Base-by-base conservation (phyloP, 2,329 filamentous ascomycete species). In the Colletotrichum sp. region DNA sequence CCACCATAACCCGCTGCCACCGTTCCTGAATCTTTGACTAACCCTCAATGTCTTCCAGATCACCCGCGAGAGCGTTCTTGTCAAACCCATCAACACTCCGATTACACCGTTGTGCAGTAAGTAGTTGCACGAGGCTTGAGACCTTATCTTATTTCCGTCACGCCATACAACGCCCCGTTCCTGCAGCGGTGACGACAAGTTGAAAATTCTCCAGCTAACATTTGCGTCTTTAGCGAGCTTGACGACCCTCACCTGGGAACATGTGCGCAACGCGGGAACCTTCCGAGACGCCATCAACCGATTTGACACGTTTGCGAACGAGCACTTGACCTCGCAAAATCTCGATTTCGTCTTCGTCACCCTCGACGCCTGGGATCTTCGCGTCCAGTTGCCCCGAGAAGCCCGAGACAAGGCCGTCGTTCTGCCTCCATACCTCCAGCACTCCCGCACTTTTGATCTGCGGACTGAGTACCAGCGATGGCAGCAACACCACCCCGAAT, bases 51-150 rank as follows among this genome's bases (percentile, higher is more conserved):
- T 52, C 63, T 67, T 80, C 78, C 85, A 99, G 97, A 90, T 99
- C 81, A 94, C 98, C 86, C 95, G 96, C 81, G 96, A 99, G 87
- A 98, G 95, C 83, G 95, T 98, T 70, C 94, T 99, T 59, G 97
- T 99, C 82, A 99, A 99, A 88, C 97, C 97, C 6, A 94, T 98
- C 88, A 99, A 99, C 88, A 99, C 97, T 62, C 97, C 97, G 72
- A 99, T 99, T 84, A 99, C 97, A 79, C 97, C 97, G 77, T 91
- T 99, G 69, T 99, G 97, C 92, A 99, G 96, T 98, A 94, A 93
- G 96, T 94, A 78, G 81, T 76, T 73, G 68, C 74, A 77, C 78
- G 70, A 75, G 63, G 15, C 63, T 75, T 72, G 63, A 72, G 69
- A 75, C 73, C 71, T 71, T 34, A 32, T 16, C 60, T 59, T 55